Conservation (phyloP, 306 rosid species). For the Pyrus bretschneideri region DNA sequence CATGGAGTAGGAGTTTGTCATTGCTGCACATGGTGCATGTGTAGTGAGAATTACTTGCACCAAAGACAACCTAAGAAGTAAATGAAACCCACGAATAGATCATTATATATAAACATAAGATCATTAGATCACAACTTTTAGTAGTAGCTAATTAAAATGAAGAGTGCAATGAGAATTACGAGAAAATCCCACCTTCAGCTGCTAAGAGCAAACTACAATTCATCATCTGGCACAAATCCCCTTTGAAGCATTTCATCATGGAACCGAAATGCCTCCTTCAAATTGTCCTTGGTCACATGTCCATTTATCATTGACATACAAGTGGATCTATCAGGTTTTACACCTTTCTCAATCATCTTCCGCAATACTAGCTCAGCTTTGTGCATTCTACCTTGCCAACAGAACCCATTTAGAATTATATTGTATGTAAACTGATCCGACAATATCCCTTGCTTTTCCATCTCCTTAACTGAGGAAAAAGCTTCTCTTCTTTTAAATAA, state of each 20-base stretch:
- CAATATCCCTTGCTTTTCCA: constrained; percentile 64
- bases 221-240: constrained; percentile 91
- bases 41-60: constrained; percentile 2
- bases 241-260: constrained; percentile 90
- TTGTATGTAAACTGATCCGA: constrained; percentile 70
- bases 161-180: background rate
- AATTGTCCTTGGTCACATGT: constrained; percentile 69
- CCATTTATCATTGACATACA: constrained; percentile 76
- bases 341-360: constrained; percentile 71
- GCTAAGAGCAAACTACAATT: constrained; percentile 31
- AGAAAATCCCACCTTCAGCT: constrained; percentile 27
- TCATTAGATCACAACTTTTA: background rate
- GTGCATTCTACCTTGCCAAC: constrained; percentile 64
- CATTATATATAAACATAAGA: background rate
- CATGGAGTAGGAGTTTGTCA: background rate
- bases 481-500: constrained; percentile 71
- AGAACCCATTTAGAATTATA: constrained; percentile 61
- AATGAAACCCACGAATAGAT: background rate
- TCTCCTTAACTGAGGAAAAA: constrained; percentile 42
- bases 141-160: constrained; percentile 3
- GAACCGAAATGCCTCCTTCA: constrained; percentile 76
- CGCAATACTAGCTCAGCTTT: constrained; percentile 66
- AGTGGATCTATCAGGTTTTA: constrained; percentile 69
- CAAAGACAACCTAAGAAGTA: background rate
- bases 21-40: background rate